phyloP scores from a whole-genome alignment of 176 grass and related monocot species.

The sorghum (Sorghum bicolor) region Sorghum_bicolor_NCBIv3 NC_012872.2:65967501-65968000 shows the following conservation, averaged over 20 bases:
- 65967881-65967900: background rate
- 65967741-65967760: constrained; percentile 36
- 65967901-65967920: background rate
- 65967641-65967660: background rate
- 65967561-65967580: background rate
- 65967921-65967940: background rate
- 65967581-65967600: background rate
- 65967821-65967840: background rate
- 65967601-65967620: background rate
- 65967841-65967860: background rate
- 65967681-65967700: background rate
- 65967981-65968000: background rate
- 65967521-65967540: no score
- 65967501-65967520: background rate
- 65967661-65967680: background rate
- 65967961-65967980: background rate
- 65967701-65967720: background rate
- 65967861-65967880: constrained; percentile 8
- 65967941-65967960: constrained; percentile 9
- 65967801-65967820: background rate
- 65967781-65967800: background rate
- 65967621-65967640: background rate
- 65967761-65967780: constrained; percentile 29
- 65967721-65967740: no score
- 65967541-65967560: background rate